Percentiles rank a stretch among this genome's conserved stretches.
These are phyloP conservation scores for Lachnellula arida DNA, from an alignment of 2,329 filamentous ascomycete species.

Conservation along the genomic window DNA sequence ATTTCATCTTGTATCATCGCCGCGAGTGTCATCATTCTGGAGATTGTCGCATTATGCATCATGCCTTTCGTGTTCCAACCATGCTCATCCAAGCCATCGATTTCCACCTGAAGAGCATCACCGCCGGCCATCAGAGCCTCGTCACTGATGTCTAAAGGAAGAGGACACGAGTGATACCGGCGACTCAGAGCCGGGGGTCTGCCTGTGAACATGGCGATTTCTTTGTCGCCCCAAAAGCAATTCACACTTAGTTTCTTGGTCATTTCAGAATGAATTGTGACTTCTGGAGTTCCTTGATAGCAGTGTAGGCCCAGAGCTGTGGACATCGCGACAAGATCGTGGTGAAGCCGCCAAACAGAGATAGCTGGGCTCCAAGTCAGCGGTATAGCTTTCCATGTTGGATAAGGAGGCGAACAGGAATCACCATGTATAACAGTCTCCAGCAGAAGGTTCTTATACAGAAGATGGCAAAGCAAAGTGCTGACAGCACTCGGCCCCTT, in stretches of 20 bases:
- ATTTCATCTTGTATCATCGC: slow-evolving; percentile 16
- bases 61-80: slow-evolving; percentile 37
- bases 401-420: slow-evolving; percentile 7
- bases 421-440: slow-evolving; percentile 17
- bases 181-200: slow-evolving; percentile 37
- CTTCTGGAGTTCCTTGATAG: slow-evolving; percentile 8
- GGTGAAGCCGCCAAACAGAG: slow-evolving; percentile 17
- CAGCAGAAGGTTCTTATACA: slow-evolving; percentile 17
- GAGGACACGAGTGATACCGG: slow-evolving; percentile 35
- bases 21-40: slow-evolving; percentile 8
- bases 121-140: slow-evolving; percentile 33
- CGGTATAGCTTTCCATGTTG: background rate
- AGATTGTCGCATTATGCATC: slow-evolving; percentile 31
- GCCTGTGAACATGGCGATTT: slow-evolving; percentile 39
- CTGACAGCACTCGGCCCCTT: too few relatives aligned
- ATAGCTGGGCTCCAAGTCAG: slow-evolving; percentile 7
- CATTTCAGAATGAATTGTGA: slow-evolving; percentile 15
- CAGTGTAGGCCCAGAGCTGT: slow-evolving; percentile 16
- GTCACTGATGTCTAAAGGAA: slow-evolving; percentile 38
- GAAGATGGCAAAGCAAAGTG: slow-evolving; percentile 8
- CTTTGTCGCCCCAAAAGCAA: slow-evolving; percentile 32
- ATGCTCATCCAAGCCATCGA: slow-evolving; percentile 30
- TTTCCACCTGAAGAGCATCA: slow-evolving; percentile 24
- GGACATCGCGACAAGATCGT: slow-evolving; percentile 15
- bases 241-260: slow-evolving; percentile 9